Base-by-base conservation (phyloP, 2,329 filamentous ascomycete species). In the Coniochaeta hoffmannii region DNA sequence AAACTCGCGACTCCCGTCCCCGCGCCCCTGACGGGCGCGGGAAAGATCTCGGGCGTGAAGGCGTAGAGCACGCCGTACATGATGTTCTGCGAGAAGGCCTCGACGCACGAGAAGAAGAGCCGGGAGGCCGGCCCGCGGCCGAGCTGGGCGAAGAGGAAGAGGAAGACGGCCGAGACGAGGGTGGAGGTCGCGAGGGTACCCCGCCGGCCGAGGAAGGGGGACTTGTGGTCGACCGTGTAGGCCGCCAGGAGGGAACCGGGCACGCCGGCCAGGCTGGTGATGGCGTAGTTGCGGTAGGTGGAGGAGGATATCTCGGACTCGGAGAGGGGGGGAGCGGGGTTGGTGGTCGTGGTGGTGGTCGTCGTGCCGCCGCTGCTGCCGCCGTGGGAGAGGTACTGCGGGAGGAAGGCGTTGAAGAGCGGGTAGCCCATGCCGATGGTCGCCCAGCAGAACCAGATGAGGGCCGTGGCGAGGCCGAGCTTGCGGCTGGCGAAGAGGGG, bases 371-470 rank as follows among this genome's bases (percentile, higher is more conserved):
- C 60, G 51, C 35, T 19, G 5, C 62, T 59, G 51, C 71, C 71
- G 26, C 82, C 79, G 55, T 83, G 80, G 24, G 85, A 81, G 57
- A 95, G 82, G 65, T 94, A 94, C 62, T 94, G 88, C 0, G 90
- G 90, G n/a, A 96, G 78, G 71, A 95, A 95, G 53, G 88, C 87
- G 69, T 94, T 94, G 79, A 93, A 96, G 1, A 96, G 80, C 1
- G 89, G 90, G 65, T 93, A 95, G 2, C 86, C 89, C 83, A 95
- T 88, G 57, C 90, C 90, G 61, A 95, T 92, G 14, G 83, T 86
- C 0, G 85, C 79, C 90, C 90, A 95, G 67, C 84, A 85, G 69
- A 91, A 88, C 88, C 88, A 91, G 50, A 93, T 75, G 22, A 85
- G 71, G 3, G 60, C 63, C 1, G 81, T 84, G 36, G 79, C 76